A percentile compares a stretch with the other conserved stretches of the same genome.
phyloP scores from a whole-genome alignment of 2,329 filamentous ascomycete species.

The Venturia nashicola region DNA sequence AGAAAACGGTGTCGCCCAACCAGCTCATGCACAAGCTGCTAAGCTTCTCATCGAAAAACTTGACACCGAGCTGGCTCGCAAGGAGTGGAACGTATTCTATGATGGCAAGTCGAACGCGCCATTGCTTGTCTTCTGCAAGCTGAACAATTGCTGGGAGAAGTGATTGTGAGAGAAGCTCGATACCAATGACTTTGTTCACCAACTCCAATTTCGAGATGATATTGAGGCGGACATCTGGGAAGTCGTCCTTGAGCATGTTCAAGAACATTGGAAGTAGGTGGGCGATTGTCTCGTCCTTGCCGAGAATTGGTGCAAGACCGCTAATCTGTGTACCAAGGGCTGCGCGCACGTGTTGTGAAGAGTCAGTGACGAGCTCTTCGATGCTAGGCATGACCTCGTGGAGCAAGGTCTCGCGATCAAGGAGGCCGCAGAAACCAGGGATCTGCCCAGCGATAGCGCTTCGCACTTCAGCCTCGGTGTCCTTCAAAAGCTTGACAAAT shows the following conservation, averaged over 20 bases:
- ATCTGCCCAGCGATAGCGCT: conserved; percentile 97
- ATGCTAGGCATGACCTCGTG: conserved; percentile 95
- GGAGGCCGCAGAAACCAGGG: conserved; percentile 81
- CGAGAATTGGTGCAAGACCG: conserved; percentile 87
- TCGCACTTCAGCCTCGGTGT: conserved; percentile 93
- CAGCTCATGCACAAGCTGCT: conserved; percentile 95
- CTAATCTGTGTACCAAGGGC: conserved; percentile 95
- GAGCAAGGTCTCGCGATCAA: conserved; percentile 77
- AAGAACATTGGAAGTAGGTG: conserved; percentile 98
- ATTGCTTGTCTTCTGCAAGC: conserved; percentile 97
- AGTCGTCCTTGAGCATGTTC: conserved; percentile 98
- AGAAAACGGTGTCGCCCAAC: conserved; percentile 97
- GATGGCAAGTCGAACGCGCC: conserved; percentile 93
- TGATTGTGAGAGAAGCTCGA: conserved; percentile 91
- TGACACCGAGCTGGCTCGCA: conserved; percentile 86
- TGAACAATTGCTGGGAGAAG: conserved; percentile 95
- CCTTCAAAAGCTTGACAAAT: conserved; percentile 95
- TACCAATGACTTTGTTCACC: conserved; percentile 97
- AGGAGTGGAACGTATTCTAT: conserved; percentile 98
- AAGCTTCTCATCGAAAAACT: conserved; percentile 98
- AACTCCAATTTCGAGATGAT: conserved; percentile 99
- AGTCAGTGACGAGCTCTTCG: conserved; percentile 91
- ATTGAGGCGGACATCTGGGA: conserved; percentile 92
- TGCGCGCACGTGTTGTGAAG: conserved; percentile 91
- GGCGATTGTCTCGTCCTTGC: conserved; percentile 95